Conservation (phyloP, 345 rosid species). For the Eucalyptus cladocalyx region DNA sequence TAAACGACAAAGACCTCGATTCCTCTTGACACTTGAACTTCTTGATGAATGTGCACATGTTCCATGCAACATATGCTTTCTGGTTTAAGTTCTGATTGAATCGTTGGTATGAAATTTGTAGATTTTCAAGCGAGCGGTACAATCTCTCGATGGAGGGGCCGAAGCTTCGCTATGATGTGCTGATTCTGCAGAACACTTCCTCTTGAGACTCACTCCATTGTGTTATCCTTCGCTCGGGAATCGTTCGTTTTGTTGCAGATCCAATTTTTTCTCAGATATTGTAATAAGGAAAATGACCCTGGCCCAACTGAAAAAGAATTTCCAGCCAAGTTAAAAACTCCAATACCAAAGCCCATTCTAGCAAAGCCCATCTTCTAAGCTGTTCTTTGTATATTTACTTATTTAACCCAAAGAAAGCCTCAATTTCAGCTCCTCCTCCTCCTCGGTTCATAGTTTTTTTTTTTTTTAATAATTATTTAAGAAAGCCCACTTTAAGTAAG, state of each 20-base stretch:
- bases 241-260: neutral
- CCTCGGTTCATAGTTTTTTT: neutral
- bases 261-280: neutral
- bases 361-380: neutral
- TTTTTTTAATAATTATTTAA: neutral
- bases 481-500: neutral
- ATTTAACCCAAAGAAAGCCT: neutral
- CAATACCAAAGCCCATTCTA: neutral
- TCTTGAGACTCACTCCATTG: neutral
- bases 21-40: neutral
- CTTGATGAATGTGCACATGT: neutral
- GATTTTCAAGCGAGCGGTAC: neutral
- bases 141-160: neutral
- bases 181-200: neutral
- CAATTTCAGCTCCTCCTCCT: neutral
- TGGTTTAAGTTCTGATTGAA: neutral
- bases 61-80: neutral
- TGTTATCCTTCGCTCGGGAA: neutral
- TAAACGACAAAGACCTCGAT: neutral
- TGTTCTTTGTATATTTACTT: neutral
- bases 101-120: neutral
- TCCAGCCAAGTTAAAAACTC: neutral
- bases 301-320: neutral
- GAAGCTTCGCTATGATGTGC: neutral
- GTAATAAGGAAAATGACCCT: neutral